These are phyloP conservation scores for Eragrostis tef DNA, from an alignment of 202 grass and related monocot genomes.

Conservation along the genomic window DNA sequence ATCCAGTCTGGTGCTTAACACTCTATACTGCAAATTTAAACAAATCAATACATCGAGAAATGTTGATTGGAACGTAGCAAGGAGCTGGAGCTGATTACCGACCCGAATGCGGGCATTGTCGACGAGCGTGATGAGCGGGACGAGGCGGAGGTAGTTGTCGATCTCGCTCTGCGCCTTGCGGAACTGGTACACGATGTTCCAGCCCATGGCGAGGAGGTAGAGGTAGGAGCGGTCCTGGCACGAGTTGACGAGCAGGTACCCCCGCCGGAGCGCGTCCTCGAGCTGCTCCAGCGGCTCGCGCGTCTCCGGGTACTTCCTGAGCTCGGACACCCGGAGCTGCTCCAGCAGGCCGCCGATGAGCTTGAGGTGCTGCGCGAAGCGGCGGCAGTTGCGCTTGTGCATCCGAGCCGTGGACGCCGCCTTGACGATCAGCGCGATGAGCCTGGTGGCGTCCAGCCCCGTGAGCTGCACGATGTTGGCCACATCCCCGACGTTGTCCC, in stretches of 20 bases:
- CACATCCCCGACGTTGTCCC: constrained; percentile 59
- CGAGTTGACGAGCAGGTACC: constrained; percentile 64
- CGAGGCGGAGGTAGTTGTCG: constrained; percentile 85
- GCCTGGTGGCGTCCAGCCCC: constrained; percentile 68
- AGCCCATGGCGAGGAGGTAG: constrained; percentile 89
- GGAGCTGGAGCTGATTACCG: constrained; percentile 15
- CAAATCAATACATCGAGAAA: constrained; percentile 19
- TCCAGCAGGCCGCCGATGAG: constrained; percentile 77
- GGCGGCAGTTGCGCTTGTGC: constrained; percentile 84
- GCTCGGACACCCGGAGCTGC: constrained; percentile 75
- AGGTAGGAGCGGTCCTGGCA: constrained; percentile 83
- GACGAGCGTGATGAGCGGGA: constrained; percentile 90
- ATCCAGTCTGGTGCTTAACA: background rate
- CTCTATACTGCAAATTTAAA: constrained; percentile 1
- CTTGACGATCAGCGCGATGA: constrained; percentile 74
- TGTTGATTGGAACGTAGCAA: background rate
- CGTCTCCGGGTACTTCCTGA: constrained; percentile 86
- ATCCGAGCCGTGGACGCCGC: constrained; percentile 71
- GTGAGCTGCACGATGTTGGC: constrained; percentile 70
- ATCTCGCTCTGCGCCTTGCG: constrained; percentile 87
- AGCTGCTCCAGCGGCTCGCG: constrained; percentile 86
- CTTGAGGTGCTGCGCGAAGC: constrained; percentile 75
- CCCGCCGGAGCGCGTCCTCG: constrained; percentile 70
- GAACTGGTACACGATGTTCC: constrained; percentile 93
- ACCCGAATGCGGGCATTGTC: constrained; percentile 80